A percentile compares a stretch with the other conserved stretches of the same genome.
phyloP scores from a whole-genome alignment of 2,329 filamentous ascomycete genomes.

The Talaromyces sp. region DNA sequence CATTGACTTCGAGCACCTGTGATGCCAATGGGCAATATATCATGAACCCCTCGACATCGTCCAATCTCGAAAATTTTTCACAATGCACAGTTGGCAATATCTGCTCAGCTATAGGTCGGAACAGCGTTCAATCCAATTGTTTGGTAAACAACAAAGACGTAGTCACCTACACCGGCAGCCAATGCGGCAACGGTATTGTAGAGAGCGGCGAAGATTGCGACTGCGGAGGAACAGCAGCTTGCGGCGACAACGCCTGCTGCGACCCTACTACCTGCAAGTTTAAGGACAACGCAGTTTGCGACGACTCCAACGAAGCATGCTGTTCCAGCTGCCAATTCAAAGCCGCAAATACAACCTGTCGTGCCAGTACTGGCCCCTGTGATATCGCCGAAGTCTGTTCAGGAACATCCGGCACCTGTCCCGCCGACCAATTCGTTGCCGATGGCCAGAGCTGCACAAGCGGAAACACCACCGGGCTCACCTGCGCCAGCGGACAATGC shows the following conservation, averaged over 20 bases:
- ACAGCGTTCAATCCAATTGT: slow-evolving; percentile 72
- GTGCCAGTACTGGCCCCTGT: slow-evolving; percentile 73
- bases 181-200: slow-evolving; percentile 96
- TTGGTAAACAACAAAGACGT: slow-evolving; percentile 83
- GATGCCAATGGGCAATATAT: slow-evolving; percentile 77
- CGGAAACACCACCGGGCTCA: slow-evolving; percentile 58
- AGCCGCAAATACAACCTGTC: slow-evolving; percentile 69
- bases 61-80: slow-evolving; percentile 74
- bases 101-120: slow-evolving; percentile 76
- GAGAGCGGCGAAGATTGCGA: slow-evolving; percentile 94
- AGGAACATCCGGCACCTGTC: slow-evolving; percentile 70
- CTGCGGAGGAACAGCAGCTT: slow-evolving; percentile 74
- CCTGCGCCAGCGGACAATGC: slow-evolving; percentile 89
- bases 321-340: slow-evolving; percentile 45
- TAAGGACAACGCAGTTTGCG: slow-evolving; percentile 69
- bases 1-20: slow-evolving; percentile 64
- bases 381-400: slow-evolving; percentile 82
- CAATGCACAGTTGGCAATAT: slow-evolving; percentile 90
- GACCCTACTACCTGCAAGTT: slow-evolving; percentile 84
- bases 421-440: slow-evolving; percentile 63
- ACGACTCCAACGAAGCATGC: slow-evolving; percentile 52
- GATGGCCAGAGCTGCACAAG: slow-evolving; percentile 65
- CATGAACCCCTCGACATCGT: slow-evolving; percentile 88
- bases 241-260: slow-evolving; percentile 76
- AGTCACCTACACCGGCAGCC: slow-evolving; percentile 72